Percentiles rank a stretch among this genome's conserved stretches.
Conservation (phyloP, 306 rosid genomes). For the Sechiopsis laciniata region DNA sequence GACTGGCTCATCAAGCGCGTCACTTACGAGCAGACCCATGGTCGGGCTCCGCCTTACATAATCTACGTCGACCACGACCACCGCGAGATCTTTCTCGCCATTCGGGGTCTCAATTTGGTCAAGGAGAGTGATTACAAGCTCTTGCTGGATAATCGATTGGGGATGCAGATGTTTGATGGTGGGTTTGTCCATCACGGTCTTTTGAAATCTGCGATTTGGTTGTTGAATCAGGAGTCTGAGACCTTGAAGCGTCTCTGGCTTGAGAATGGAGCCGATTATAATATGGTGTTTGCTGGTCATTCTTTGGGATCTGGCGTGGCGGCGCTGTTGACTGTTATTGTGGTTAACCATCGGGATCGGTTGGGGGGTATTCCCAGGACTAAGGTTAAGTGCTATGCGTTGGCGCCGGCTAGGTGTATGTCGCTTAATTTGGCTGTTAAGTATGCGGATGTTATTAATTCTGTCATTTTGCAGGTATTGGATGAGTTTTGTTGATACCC, state of each 20-base stretch:
- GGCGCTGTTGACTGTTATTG: slow-evolving; percentile 56
- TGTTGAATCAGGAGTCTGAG: slow-evolving; percentile 67
- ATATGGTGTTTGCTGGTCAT: slow-evolving; percentile 75
- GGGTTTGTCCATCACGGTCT: slow-evolving; percentile 81
- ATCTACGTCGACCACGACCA: slow-evolving; percentile 67
- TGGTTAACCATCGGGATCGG: slow-evolving; percentile 49
- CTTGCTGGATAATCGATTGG: slow-evolving; percentile 53
- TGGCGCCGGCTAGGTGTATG: slow-evolving; percentile 96
- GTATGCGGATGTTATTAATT: slow-evolving; percentile 79
- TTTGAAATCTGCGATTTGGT: slow-evolving; percentile 72
- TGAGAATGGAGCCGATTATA: slow-evolving; percentile 51
- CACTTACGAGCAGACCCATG: slow-evolving; percentile 42
- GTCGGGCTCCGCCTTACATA: slow-evolving; percentile 70
- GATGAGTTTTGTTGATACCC: neutral
- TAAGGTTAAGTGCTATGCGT: slow-evolving; percentile 56
- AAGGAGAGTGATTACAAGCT: slow-evolving; percentile 80
- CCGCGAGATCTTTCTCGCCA: slow-evolving; percentile 63
- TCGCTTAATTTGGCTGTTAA: slow-evolving; percentile 91
- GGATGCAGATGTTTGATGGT: slow-evolving; percentile 83
- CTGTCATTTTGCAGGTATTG: slow-evolving; percentile 69
- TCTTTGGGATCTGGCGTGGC: slow-evolving; percentile 92
- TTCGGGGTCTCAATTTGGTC: slow-evolving; percentile 65
- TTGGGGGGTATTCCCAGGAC: slow-evolving; percentile 67
- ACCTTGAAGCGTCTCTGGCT: slow-evolving; percentile 56
- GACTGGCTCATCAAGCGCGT: slow-evolving; percentile 57